Conservation (phyloP, 73 alveolate species). For the Tetrahymena borealis region DNA sequence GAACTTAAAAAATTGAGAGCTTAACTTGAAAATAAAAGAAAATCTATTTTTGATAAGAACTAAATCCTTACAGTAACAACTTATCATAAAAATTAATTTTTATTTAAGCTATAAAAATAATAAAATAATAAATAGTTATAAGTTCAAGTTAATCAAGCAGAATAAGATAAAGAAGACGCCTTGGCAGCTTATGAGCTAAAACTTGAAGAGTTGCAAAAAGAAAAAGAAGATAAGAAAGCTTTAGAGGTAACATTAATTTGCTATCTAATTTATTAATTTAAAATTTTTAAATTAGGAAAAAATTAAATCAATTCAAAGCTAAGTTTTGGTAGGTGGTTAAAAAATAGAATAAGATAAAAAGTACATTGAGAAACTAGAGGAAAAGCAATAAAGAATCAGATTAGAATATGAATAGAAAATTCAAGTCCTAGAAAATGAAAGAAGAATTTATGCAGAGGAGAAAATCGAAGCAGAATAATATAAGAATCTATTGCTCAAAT, state of each 20-base stretch:
- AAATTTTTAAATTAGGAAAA: not conserved
- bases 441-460: conserved; percentile 84
- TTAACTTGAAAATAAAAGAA: conserved; percentile 82
- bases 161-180: conserved; percentile 92
- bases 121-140: too few species aligned
- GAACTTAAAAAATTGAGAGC: conserved; percentile 89
- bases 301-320: conserved; percentile 85
- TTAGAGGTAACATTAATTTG: conserved; percentile 73
- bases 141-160: conserved; percentile 69
- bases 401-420: conserved; percentile 79
- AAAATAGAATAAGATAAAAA: conserved; percentile 93
- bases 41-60: conserved; percentile 65
- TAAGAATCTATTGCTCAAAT: conserved; percentile 92
- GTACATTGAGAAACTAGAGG: conserved; percentile 84
- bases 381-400: conserved; percentile 62
- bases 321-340: conserved; percentile 94
- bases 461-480: conserved; percentile 93
- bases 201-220: conserved; percentile 79
- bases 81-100: too few species aligned
- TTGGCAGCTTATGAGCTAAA: conserved; percentile 90
- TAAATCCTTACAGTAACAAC: conserved; percentile 55
- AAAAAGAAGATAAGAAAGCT: conserved; percentile 88
- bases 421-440: conserved; percentile 87
- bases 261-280: not conserved
- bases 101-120: too few species aligned